These are phyloP conservation scores for Cynara cardunculus DNA, from an alignment of 129 eudicot genomes.

Conservation along the genomic window DNA sequence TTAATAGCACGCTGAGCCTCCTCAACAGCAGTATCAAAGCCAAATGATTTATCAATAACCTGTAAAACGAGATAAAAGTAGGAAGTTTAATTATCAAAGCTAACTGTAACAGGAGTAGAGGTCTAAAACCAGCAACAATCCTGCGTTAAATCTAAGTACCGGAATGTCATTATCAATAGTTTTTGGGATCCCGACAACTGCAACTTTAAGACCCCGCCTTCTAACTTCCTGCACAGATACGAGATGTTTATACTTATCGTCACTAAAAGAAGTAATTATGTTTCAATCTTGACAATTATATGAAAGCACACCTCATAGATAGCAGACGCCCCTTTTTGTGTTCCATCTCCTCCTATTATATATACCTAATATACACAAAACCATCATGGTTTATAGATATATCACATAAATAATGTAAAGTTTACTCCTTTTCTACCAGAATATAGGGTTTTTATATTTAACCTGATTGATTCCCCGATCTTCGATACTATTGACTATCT, in stretches of 20 bases:
- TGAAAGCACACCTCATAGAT: conserved; percentile 66
- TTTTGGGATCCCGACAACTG: conserved; percentile 92
- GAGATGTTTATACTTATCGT: background rate
- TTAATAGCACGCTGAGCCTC: conserved; percentile 97
- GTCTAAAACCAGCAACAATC: background rate
- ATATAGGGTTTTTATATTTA: background rate
- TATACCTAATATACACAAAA: conserved; percentile 54
- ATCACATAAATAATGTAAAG: background rate
- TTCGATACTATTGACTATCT: conserved; percentile 89
- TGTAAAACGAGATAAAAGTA: conserved; percentile 17
- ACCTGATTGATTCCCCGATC: conserved; percentile 99
- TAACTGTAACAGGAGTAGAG: background rate
- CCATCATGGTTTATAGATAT: background rate
- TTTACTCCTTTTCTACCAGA: background rate
- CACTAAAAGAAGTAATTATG: background rate
- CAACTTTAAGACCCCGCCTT: conserved; percentile 85
- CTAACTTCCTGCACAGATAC: conserved; percentile 57
- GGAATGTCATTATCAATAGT: conserved; percentile 96
- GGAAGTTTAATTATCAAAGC: background rate
- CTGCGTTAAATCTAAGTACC: conserved; percentile 34
- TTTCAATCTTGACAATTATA: background rate
- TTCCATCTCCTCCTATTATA: conserved; percentile 97
- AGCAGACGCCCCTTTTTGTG: conserved; percentile 89
- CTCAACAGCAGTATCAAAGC: conserved; percentile 97
- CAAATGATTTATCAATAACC: conserved; percentile 93